Conservation (phyloP, 257 asterid genomes). For the Salvia hispanica region DNA sequence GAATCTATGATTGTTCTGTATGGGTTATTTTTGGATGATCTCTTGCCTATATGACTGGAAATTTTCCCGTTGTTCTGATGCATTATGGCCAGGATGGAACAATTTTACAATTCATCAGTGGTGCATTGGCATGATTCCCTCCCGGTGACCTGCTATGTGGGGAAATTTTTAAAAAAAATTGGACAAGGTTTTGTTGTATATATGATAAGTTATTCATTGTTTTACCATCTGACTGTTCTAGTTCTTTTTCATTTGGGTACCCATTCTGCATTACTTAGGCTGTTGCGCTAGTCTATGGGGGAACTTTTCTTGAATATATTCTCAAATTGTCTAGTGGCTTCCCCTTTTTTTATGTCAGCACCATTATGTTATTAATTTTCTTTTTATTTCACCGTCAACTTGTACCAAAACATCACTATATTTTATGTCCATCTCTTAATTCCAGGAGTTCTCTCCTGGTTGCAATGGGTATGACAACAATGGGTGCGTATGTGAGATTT, state of each 20-base stretch:
- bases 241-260: slow-evolving; percentile 15
- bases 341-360: slow-evolving; percentile 1
- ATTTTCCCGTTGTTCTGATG: slow-evolving; percentile 43
- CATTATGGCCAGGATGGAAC: slow-evolving; percentile 55
- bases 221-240: slow-evolving; percentile 17
- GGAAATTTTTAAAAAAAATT: slow-evolving; percentile 33
- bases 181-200: slow-evolving; percentile 30
- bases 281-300: background rate
- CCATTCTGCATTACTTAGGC: slow-evolving; percentile 5
- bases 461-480: slow-evolving; percentile 88
- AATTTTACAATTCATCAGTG: slow-evolving; percentile 52
- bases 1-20: slow-evolving; percentile 27
- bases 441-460: slow-evolving; percentile 89
- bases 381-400: background rate
- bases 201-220: slow-evolving; percentile 23
- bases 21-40: slow-evolving; percentile 33
- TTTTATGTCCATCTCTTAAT: slow-evolving; percentile 21
- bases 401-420: background rate
- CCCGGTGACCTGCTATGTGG: slow-evolving; percentile 62
- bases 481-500: slow-evolving; percentile 94
- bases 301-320: background rate
- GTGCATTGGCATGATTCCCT: slow-evolving; percentile 55
- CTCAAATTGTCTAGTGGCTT: slow-evolving; percentile 8
- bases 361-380: background rate
- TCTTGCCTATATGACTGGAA: slow-evolving; percentile 37